Conservation (phyloP, 306 rosid genomes). For the Morella rubra region DNA sequence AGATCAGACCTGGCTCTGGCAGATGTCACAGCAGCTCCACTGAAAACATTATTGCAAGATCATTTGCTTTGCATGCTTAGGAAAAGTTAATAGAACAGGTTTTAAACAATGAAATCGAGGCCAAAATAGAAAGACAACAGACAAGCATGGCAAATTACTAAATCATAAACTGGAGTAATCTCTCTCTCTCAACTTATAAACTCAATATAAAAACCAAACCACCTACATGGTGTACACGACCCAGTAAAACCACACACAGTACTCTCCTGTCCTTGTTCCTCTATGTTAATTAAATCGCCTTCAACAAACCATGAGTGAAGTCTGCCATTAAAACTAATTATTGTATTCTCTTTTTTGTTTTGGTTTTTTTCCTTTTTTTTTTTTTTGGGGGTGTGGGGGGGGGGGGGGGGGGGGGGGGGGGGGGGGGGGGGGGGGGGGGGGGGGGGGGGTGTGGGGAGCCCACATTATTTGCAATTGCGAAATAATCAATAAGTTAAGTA, state of each 20-base stretch:
- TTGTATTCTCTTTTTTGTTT: no score
- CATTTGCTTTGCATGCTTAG: conserved; percentile 8
- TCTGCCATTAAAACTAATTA: no score
- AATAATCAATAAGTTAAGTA: no score
- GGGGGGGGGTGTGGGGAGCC: no score
- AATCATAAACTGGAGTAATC: neutral
- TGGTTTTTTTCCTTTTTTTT: no score
- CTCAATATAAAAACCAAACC: neutral
- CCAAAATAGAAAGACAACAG: neutral
- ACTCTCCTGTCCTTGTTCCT: neutral
- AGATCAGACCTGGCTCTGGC: conserved; percentile 39
- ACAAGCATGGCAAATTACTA: neutral
- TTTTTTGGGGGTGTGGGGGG: no score
- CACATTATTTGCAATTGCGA: no score
- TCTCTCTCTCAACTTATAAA: neutral
- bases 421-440: no score
- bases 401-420: no score
- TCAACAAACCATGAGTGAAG: no score
- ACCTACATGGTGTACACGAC: neutral
- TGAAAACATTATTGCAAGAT: conserved; percentile 34
- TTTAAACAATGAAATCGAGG: neutral
- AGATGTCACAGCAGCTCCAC: conserved; percentile 54
- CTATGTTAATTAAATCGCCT: neutral
- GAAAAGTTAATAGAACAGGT: neutral
- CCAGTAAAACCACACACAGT: no score